Base-by-base conservation (phyloP, 2,329 filamentous ascomycete genomes). In the Sarocladium kiliense region DNA sequence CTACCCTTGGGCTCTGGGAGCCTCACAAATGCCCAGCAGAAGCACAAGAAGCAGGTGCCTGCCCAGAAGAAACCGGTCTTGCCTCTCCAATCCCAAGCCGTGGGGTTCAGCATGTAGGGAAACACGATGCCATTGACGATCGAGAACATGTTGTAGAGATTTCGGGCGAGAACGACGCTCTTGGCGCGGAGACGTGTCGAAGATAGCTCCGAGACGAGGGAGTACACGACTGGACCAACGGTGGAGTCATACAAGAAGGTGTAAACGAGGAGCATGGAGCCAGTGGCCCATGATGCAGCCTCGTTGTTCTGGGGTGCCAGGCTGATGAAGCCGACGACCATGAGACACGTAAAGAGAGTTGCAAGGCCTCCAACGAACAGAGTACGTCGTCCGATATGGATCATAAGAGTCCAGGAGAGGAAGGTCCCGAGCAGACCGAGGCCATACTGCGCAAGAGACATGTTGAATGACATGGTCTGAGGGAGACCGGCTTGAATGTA, bases 161-260 rank as follows among this genome's bases (percentile, higher is more conserved):
- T 74, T 49, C 76, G 68, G 1, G 72, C 74, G 18, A 78, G 62
- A 12, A 76, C 74, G 18, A 77, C 71, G 0, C 74, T 74, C 63
- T 77, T 75, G 49, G 72, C 74, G 45, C 75, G 69, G 19, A 78
- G 68, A 37, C 75, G 74, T 3, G 74, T 76, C 0, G 74, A 75
- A 1, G 71, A 69, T 2, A 77, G 58, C 62, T 78, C 76, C 1
- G 76, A 82, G 3, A 96, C 91, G 32, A 96, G 79, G 0, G 89
- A 93, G 72, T 94, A 96, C 72, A 88, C 91, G 25, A 96, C 89
- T 36, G 59, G 71, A 0, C 71, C 71, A 25, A 74, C 67, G 4
- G 71, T 72, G 37, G 62, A 63, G 57, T 73, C 65, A 54, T 73
- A 74, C 50, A 74, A 68, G 27, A 77, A 71, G 19, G 73, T 75